Evolutionary conservation across 1,139 yeast species (phyloP).

Genomic region (Spathaspora jeffriesii): DNA sequence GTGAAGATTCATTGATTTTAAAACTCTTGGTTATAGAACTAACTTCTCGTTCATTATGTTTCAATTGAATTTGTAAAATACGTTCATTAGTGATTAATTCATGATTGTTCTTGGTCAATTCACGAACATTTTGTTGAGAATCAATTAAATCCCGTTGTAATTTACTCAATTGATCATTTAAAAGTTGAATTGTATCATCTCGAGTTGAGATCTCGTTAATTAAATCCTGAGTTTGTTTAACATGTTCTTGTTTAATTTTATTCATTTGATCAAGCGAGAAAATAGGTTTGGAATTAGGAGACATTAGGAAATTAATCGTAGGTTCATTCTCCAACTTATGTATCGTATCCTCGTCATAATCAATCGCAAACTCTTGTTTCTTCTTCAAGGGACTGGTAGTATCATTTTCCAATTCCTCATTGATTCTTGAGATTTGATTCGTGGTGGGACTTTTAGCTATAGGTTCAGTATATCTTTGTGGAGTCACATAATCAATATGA

Average conservation of each 20-base stretch:
- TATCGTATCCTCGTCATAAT: slow-evolving; percentile 5
- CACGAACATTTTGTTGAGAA: slow-evolving; percentile 21
- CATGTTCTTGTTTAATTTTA: slow-evolving; percentile 27
- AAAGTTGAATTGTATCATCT: slow-evolving; percentile 16
- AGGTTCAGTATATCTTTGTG: slow-evolving; percentile 45
- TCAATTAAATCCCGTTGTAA: slow-evolving; percentile 20
- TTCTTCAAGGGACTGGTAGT: slow-evolving; percentile 12
- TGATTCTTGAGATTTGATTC: slow-evolving; percentile 31
- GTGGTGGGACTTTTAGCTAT: slow-evolving; percentile 41
- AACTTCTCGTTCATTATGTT: slow-evolving; percentile 30
- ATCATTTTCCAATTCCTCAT: slow-evolving; percentile 14
- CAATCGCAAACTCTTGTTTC: slow-evolving; percentile 2
- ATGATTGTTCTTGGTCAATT: slow-evolving; percentile 19
- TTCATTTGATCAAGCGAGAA: slow-evolving; percentile 34
- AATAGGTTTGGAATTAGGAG: slow-evolving; percentile 39
- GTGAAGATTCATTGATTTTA: slow-evolving; percentile 22
- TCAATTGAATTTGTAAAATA: slow-evolving; percentile 27
- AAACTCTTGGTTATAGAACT: slow-evolving; percentile 28
- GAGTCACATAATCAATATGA: slow-evolving; percentile 27
- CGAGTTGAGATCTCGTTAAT: slow-evolving; percentile 14
- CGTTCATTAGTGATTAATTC: slow-evolving; percentile 25
- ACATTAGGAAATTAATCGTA: slow-evolving; percentile 30
- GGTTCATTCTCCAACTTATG: slow-evolving; percentile 22
- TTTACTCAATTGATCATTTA: slow-evolving; percentile 20
- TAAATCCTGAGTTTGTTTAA: slow-evolving; percentile 9